Evolutionary conservation across 495 filamentous ascomycete species (phyloP).

Genomic region (Podospora appendiculata): DNA sequence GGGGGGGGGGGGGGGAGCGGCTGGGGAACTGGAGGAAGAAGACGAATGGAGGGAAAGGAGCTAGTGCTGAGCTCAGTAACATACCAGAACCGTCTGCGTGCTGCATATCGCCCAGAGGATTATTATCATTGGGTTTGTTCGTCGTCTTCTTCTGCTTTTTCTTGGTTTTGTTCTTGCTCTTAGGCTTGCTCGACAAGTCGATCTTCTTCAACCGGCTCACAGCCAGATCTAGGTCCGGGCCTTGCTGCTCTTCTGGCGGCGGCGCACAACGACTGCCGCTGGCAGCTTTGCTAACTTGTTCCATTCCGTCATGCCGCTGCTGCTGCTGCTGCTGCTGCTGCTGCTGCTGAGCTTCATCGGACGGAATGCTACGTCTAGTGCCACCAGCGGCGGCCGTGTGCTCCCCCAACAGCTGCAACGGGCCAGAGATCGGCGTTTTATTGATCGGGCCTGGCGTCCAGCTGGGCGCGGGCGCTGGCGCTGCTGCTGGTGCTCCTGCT

Average conservation of each 20-base stretch:
- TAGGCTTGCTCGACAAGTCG: too few species aligned
- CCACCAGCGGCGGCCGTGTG: neutral
- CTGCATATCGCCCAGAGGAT: neutral
- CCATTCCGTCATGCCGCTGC: neutral
- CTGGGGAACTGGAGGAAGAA: too few species aligned
- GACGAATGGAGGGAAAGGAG: neutral
- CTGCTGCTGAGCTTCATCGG: neutral
- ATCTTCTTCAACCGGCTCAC: too few species aligned
- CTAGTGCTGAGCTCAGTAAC: neutral
- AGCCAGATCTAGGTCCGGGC: too few species aligned
- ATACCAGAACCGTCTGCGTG: neutral
- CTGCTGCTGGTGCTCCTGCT: slow-evolving; percentile 3
- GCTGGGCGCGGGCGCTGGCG: slow-evolving; percentile 1
- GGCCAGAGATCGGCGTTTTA: slow-evolving; percentile 13
- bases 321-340: neutral
- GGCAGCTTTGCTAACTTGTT: too few species aligned
- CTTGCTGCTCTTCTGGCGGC: too few species aligned
- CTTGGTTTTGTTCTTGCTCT: too few species aligned
- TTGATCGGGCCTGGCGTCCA: slow-evolving; percentile 1
- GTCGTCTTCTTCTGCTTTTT: too few species aligned
- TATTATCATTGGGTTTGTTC: neutral
- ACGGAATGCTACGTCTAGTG: too few species aligned
- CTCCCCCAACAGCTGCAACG: neutral
- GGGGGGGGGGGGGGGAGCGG: too few species aligned
- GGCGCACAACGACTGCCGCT: too few species aligned